A percentile compares a stretch with the other conserved stretches of the same genome.
phyloP scores from a whole-genome alignment of 1,284 basidiomycete genomes.

The Sanghuangporus baumii region DNA sequence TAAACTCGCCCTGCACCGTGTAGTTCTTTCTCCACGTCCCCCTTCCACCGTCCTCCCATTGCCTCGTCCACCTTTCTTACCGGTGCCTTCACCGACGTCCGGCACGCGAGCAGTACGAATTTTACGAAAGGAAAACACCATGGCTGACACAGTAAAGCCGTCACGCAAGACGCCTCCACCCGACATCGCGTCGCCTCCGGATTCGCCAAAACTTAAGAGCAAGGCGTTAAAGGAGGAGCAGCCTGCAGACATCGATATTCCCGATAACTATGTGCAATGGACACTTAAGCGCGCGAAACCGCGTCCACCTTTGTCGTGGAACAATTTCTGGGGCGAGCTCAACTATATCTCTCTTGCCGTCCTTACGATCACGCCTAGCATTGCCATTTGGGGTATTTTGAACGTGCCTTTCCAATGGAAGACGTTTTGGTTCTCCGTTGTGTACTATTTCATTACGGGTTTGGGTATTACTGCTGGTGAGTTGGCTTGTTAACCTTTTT shows the following conservation, averaged over 20 bases:
- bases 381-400: constrained; percentile 65
- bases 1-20: background rate
- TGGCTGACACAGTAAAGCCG: constrained; percentile 18
- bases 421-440: constrained; percentile 65
- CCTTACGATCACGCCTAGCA: constrained; percentile 65
- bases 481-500: constrained; percentile 20
- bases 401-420: constrained; percentile 54
- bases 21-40: background rate
- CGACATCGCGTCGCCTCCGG: constrained; percentile 21
- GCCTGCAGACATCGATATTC: constrained; percentile 65
- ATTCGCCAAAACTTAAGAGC: constrained; percentile 18
- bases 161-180: constrained; percentile 22
- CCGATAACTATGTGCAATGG: constrained; percentile 87
- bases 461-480: constrained; percentile 42
- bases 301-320: constrained; percentile 71
- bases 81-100: constrained; percentile 6
- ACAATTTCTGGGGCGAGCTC: constrained; percentile 65
- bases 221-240: constrained; percentile 31
- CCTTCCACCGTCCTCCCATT: background rate
- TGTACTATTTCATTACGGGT: constrained; percentile 85
- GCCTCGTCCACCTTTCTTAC: background rate
- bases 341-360: constrained; percentile 64
- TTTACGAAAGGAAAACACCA: background rate
- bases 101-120: background rate
- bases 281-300: constrained; percentile 74